A percentile compares a stretch with the other conserved stretches of the same genome.
These are phyloP conservation scores for Globisporangium apiculatum DNA, from an alignment of 352 stramenopile species.

Conservation along the genomic window DNA sequence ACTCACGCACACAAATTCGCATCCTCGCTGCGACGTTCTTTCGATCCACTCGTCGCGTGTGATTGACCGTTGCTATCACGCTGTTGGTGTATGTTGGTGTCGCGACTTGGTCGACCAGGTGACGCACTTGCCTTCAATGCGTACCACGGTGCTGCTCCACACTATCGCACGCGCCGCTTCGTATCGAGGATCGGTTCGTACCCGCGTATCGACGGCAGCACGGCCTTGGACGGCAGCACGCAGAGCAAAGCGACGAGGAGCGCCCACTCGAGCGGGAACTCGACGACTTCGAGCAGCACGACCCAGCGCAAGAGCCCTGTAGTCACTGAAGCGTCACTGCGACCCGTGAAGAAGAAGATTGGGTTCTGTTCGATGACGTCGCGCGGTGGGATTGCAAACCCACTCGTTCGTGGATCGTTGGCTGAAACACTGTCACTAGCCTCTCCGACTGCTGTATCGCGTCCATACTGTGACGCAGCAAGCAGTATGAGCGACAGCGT, in stretches of 20 bases:
- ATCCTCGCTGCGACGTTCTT: too few relatives aligned
- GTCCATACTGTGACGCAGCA: conserved; percentile 30
- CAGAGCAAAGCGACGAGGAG: conserved; percentile 52
- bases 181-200: conserved; percentile 41
- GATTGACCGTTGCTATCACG: too few relatives aligned
- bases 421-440: background rate
- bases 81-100: too few relatives aligned
- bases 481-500: conserved; percentile 37
- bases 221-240: conserved; percentile 43
- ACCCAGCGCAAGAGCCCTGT: conserved; percentile 40
- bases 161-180: conserved; percentile 66
- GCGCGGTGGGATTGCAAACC: conserved; percentile 30
- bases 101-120: too few relatives aligned
- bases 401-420: background rate
- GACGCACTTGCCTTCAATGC: too few relatives aligned
- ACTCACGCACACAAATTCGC: too few relatives aligned
- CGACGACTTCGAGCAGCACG: conserved; percentile 48
- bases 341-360: conserved; percentile 54
- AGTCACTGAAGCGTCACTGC: conserved; percentile 10
- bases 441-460: conserved; percentile 1
- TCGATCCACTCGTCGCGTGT: too few relatives aligned
- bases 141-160: conserved; percentile 39
- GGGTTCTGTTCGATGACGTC: conserved; percentile 49
- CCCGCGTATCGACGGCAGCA: conserved; percentile 43
- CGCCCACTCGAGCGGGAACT: conserved; percentile 55